These are phyloP conservation scores for Trichoderma hamatum DNA, from an alignment of 2,329 filamentous ascomycete species.

Conservation along the genomic window DNA sequence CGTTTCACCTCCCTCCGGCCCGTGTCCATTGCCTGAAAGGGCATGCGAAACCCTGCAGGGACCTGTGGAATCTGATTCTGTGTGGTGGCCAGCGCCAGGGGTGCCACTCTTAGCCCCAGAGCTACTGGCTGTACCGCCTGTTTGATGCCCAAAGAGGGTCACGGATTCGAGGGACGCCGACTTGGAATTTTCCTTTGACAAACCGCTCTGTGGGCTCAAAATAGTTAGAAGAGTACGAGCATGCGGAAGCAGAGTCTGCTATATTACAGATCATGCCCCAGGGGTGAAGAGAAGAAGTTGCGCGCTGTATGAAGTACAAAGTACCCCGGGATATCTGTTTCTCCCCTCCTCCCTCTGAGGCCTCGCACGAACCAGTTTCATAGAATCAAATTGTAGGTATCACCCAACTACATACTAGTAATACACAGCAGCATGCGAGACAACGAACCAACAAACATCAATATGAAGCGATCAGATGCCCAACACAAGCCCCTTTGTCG, in stretches of 20 bases:
- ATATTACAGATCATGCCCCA: background rate
- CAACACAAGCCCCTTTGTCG: background rate
- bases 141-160: constrained; percentile 24
- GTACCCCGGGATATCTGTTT: constrained; percentile 15
- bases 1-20: constrained; percentile 12
- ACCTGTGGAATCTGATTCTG: constrained; percentile 18
- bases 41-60: constrained; percentile 17
- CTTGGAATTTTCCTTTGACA: background rate
- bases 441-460: background rate
- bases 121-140: background rate
- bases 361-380: background rate
- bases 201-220: background rate
- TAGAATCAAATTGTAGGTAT: background rate
- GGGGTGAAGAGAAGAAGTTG: background rate
- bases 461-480: background rate
- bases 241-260: background rate
- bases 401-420: background rate
- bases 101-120: constrained; percentile 3
- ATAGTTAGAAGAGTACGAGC: background rate
- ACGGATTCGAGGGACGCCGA: constrained; percentile 14
- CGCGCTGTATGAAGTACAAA: background rate
- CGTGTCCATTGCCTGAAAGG: constrained; percentile 20
- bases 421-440: background rate
- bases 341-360: constrained; percentile 4
- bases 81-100: background rate